Evolutionary conservation across 495 filamentous ascomycete genomes (phyloP).

Genomic region (Aspergillus nidulans): DNA sequence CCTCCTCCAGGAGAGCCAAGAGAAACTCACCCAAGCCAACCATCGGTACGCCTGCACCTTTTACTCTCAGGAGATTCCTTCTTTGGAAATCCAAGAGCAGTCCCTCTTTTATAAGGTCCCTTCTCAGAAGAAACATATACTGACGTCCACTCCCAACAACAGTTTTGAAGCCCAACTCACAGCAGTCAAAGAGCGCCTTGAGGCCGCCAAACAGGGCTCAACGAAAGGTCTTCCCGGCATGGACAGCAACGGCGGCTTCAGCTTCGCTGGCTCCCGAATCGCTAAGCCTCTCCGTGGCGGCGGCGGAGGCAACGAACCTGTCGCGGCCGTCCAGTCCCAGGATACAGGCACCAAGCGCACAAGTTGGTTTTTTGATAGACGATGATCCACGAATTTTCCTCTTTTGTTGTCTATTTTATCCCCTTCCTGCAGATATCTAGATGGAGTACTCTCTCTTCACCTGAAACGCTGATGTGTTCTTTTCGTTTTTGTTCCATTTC

Average conservation of each 20-base stretch:
- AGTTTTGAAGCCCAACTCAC: constrained; percentile 97
- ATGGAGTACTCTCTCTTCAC: background rate
- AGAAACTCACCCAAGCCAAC: constrained; percentile 92
- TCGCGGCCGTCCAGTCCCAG: constrained; percentile 43
- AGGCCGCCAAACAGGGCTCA: constrained; percentile 86
- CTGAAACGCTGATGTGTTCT: background rate
- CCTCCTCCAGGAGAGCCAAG: constrained; percentile 92
- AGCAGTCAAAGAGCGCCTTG: constrained; percentile 94
- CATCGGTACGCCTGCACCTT: constrained; percentile 64
- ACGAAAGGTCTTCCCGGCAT: constrained; percentile 73
- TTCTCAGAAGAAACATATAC: background rate
- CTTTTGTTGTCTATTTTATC: constrained; percentile 25
- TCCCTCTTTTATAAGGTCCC: background rate
- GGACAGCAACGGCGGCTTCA: constrained; percentile 61
- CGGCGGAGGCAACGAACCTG: constrained; percentile 48
- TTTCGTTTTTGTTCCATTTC: constrained; percentile 6
- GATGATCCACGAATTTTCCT: constrained; percentile 33
- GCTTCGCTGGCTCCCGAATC: constrained; percentile 76
- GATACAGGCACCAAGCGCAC: constrained; percentile 46
- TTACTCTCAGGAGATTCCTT: background rate
- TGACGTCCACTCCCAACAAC: constrained; percentile 7
- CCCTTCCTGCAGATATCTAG: constrained; percentile 4
- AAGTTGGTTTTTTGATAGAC: constrained; percentile 50
- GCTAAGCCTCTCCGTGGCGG: constrained; percentile 96
- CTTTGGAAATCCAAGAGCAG: background rate